These are phyloP conservation scores for Phialemonium atrogriseum DNA, from an alignment of 2,329 filamentous ascomycete genomes.

Conservation along the genomic window DNA sequence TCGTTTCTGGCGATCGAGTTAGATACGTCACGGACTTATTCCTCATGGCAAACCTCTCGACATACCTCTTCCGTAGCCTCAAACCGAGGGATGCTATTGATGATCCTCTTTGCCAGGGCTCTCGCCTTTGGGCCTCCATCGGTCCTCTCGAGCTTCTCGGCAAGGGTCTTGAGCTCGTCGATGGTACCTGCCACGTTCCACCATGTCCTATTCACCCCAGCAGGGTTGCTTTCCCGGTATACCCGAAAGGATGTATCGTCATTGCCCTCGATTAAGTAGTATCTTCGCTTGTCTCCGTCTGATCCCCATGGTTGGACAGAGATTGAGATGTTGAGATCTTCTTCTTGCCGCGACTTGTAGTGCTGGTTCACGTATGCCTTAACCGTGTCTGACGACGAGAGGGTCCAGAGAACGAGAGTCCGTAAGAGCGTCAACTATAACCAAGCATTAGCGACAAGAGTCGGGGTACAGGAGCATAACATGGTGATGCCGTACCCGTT, in stretches of 20 bases:
- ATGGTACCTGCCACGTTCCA: constrained; percentile 88
- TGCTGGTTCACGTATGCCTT: constrained; percentile 75
- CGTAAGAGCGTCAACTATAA: constrained; percentile 71
- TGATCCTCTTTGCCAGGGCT: constrained; percentile 68
- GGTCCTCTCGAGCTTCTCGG: constrained; percentile 64
- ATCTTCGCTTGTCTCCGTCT: constrained; percentile 82
- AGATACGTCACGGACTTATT: constrained; percentile 9
- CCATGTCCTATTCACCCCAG: constrained; percentile 71
- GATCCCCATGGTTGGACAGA: constrained; percentile 74
- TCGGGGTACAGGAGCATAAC: not conserved
- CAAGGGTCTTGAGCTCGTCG: constrained; percentile 70
- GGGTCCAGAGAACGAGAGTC: constrained; percentile 78
- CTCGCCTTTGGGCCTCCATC: constrained; percentile 79
- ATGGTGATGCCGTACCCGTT: constrained; percentile 54
- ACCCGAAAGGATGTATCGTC: constrained; percentile 92
- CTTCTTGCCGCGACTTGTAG: constrained; percentile 83
- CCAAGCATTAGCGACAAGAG: constrained; percentile 11
- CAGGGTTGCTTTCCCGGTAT: constrained; percentile 87
- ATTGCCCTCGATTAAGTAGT: constrained; percentile 87
- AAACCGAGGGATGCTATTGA: constrained; percentile 75
- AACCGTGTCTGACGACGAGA: constrained; percentile 79
- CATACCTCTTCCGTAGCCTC: constrained; percentile 84
- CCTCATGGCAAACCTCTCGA: constrained; percentile 5
- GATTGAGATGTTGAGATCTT: constrained; percentile 71
- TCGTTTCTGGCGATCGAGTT: constrained; percentile 69